Base-by-base conservation (phyloP, 2,329 filamentous ascomycete species). In the Catunica adiposa region DNA sequence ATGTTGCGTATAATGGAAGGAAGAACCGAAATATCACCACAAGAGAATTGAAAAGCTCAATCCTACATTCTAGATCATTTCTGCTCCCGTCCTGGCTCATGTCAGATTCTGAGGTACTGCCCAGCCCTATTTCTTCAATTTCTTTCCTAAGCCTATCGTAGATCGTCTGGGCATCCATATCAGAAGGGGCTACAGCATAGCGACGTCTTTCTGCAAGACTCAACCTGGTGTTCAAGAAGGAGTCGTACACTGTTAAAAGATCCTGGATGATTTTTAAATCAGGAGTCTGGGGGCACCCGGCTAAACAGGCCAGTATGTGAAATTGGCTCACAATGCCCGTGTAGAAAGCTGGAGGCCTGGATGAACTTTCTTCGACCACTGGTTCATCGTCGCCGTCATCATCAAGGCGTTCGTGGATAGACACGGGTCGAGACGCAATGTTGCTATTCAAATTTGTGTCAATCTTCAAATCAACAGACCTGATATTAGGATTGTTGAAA, bases 21-120 rank as follows among this genome's bases (percentile, higher is more conserved):
- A 74, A 75, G 38, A 73, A 68, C 6, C 62, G 62, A 58, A 71
- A 72, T 0, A 73, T 34, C 1, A 62, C 58, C 37, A 72, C 68
- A 1, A 67, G 67, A 29, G 65, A 65, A 56, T 72, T 73, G 55
- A 71, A 68, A 0, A 74, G 60, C 31, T 70, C 69, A 7, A 71
- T 60, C 1, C 63, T 63, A 8, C 63, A 62, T 23, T 70, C 66
- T 23, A 69, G 65, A 25, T 58, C 55, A 20, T 60, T 60, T 23
- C 25, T 1, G 14, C 25, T 37, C 2, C 48, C 8, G 17, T 31
- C 22, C 4, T 31, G 25, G 31, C 5, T 9, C 9, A n/a, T 15
- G 14, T 8, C 14, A 23, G 48, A 17, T 11, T 51, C 26, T 6
- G 7, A 15, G 5, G 2, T 25, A 29, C 48, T 31, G 25, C 31